These are phyloP conservation scores for Chamaecyparis obtusa DNA, from an alignment of 75 land plant species.

Conservation along the genomic window DNA sequence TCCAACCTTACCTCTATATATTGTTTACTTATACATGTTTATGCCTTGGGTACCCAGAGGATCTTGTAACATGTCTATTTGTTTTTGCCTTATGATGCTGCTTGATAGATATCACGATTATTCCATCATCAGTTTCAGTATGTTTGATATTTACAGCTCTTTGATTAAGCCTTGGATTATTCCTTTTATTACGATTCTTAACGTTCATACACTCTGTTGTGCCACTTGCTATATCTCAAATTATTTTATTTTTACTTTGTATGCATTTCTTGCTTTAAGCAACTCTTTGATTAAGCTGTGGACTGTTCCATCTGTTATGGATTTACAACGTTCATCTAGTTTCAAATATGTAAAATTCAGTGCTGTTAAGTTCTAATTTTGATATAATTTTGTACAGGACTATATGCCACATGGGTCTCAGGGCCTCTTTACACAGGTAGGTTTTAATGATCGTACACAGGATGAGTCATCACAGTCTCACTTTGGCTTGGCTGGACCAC, in stretches of 20 bases:
- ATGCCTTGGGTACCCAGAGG: not conserved
- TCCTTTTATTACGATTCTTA: not conserved
- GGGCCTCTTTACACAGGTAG: slow-evolving; percentile 92
- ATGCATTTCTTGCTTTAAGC: not conserved
- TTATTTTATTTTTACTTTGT: not conserved
- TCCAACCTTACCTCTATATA: no score
- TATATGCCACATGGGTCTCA: slow-evolving; percentile 92
- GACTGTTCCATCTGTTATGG: not conserved
- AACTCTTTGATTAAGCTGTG: not conserved
- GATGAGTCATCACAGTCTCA: slow-evolving; percentile 86
- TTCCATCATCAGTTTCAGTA: not conserved
- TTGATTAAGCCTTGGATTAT: not conserved
- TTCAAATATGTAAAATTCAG: not conserved
- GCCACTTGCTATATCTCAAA: not conserved
- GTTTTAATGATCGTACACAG: slow-evolving; percentile 73
- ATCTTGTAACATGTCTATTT: not conserved
- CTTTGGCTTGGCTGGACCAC: slow-evolving; percentile 68
- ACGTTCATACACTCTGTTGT: not conserved
- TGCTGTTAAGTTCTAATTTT: not conserved
- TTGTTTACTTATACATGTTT: not conserved
- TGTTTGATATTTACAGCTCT: not conserved
- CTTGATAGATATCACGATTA: not conserved
- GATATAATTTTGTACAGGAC: slow-evolving; percentile 47
- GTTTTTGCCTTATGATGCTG: not conserved
- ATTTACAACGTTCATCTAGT: not conserved